Evolutionary conservation across 163 green algal species (phyloP).

Genomic region (Botryococcus braunii): DNA sequence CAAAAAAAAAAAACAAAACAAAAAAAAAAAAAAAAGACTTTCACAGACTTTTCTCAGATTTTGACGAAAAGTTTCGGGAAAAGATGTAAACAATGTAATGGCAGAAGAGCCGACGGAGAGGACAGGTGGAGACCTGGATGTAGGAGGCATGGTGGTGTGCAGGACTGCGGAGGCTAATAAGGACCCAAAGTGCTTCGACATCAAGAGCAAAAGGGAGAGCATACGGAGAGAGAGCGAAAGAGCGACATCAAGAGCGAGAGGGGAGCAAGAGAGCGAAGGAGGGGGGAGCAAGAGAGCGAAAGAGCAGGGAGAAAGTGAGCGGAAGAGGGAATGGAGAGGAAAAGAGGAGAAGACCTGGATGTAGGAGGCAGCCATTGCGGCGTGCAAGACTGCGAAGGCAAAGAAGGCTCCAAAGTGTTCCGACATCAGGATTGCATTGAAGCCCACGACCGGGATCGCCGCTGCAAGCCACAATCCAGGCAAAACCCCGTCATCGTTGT

Average conservation of each 20-base stretch:
- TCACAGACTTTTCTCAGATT: background rate
- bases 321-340: no score
- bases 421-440: slow-evolving; percentile 90
- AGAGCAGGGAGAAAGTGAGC: no score
- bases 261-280: no score
- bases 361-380: slow-evolving; percentile 44
- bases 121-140: background rate
- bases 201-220: no score
- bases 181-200: no score
- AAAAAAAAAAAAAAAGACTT: background rate
- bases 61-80: background rate
- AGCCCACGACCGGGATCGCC: slow-evolving; percentile 88
- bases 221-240: no score
- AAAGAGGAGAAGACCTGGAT: slow-evolving; percentile 32
- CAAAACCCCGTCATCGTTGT: background rate
- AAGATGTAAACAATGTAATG: background rate
- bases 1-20: slow-evolving; percentile 2
- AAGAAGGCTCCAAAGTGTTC: slow-evolving; percentile 95
- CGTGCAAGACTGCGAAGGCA: slow-evolving; percentile 77
- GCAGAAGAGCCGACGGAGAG: background rate
- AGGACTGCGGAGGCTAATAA: no score
- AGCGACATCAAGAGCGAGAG: no score
- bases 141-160: no score
- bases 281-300: no score
- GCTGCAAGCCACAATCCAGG: slow-evolving; percentile 22